phyloP scores from a whole-genome alignment of 176 grass and related monocot genomes.

The Chrysopogon serrulatus region DNA sequence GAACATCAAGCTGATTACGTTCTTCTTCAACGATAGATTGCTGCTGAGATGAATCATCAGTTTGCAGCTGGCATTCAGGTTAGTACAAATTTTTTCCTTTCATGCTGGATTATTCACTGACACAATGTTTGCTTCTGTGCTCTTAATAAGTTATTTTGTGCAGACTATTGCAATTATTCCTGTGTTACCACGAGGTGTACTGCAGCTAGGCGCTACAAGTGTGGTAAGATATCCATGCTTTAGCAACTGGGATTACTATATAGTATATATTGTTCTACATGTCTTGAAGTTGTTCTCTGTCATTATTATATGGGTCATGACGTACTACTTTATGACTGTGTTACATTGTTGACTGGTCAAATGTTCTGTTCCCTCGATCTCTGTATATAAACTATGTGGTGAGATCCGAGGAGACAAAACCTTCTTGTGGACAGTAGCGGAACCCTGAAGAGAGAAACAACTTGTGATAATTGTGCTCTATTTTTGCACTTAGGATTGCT shows the following conservation, averaged over 20 bases:
- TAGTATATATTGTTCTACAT: conserved; percentile 25
- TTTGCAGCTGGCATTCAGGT: conserved; percentile 66
- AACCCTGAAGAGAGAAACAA: conserved; percentile 4
- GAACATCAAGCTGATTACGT: conserved; percentile 13
- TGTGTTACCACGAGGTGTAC: conserved; percentile 69
- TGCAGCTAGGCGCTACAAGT: conserved; percentile 68
- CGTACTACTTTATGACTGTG: conserved; percentile 20
- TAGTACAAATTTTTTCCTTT: background rate
- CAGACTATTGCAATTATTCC: conserved; percentile 84
- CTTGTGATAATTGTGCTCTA: background rate
- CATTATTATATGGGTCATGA: conserved; percentile 18
- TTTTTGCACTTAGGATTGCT: background rate
- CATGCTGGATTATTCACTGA: conserved; percentile 11
- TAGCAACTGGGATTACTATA: conserved; percentile 19
- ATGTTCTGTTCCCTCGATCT: conserved; percentile 35
- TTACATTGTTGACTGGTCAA: conserved; percentile 39
- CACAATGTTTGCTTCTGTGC: background rate
- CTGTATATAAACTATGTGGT: conserved; percentile 30
- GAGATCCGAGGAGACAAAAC: conserved; percentile 19
- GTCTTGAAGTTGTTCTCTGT: conserved; percentile 27
- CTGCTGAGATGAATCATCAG: conserved; percentile 61
- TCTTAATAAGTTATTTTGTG: conserved; percentile 31
- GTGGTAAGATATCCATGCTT: conserved; percentile 47
- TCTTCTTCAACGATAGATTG: conserved; percentile 35
- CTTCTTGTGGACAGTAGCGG: conserved; percentile 18